Evolutionary conservation across 345 rosid species (phyloP).

Genomic region (Brassica napus): DNA sequence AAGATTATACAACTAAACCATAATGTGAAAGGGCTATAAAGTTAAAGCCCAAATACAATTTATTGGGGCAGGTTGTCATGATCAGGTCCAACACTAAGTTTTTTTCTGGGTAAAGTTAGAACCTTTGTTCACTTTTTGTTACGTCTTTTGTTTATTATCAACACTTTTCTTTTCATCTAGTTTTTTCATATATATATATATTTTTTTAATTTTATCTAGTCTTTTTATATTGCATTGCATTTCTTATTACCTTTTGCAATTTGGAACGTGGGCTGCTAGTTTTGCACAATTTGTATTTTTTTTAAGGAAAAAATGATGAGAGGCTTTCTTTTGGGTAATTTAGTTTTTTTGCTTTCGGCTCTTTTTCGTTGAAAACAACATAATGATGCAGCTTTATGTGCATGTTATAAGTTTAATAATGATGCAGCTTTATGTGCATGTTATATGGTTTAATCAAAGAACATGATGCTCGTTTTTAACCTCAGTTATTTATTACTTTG

Average conservation of each 20-base stretch:
- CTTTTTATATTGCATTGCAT: background rate
- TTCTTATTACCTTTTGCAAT: constrained; percentile 6
- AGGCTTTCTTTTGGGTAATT: constrained; percentile 9
- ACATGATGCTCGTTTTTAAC: background rate
- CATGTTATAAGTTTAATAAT: constrained; percentile 7
- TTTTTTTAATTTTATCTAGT: no score
- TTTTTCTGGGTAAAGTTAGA: background rate
- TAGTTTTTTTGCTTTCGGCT: constrained; percentile 35
- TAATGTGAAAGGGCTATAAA: background rate
- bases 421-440: constrained; percentile 19
- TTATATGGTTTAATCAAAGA: constrained; percentile 7
- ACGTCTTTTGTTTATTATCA: background rate
- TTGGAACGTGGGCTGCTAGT: constrained; percentile 38
- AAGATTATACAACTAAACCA: background rate
- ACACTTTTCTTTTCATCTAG: background rate
- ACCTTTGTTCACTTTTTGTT: background rate
- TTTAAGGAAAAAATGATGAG: background rate
- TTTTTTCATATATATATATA: background rate
- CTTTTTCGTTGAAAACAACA: constrained; percentile 11
- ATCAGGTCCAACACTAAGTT: background rate
- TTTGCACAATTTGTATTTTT: constrained; percentile 1
- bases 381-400: constrained; percentile 10
- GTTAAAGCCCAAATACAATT: background rate
- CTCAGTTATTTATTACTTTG: background rate
- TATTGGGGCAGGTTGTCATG: background rate